Evolutionary conservation across 345 rosid genomes (phyloP).

Genomic region (Gynandropsis gynandra): DNA sequence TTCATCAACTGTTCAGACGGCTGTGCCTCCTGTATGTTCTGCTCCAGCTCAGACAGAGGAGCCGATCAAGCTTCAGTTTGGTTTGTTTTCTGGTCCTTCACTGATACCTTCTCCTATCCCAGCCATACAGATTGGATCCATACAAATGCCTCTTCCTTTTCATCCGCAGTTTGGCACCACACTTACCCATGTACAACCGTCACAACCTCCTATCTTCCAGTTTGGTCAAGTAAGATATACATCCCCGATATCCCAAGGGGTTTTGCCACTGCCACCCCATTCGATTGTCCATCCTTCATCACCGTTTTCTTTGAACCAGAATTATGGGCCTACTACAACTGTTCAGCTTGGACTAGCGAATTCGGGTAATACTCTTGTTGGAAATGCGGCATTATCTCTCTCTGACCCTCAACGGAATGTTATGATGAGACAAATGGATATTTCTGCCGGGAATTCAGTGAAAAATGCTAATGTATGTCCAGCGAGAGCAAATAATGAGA

Average conservation of each 20-base stretch:
- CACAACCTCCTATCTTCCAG: constrained; percentile 76
- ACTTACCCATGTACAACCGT: constrained; percentile 49
- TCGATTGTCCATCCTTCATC: constrained; percentile 46
- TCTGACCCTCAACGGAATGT: constrained; percentile 41
- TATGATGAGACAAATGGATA: constrained; percentile 37
- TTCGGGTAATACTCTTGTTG: constrained; percentile 28
- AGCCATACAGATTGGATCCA: constrained; percentile 99
- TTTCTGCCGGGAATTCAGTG: constrained; percentile 33
- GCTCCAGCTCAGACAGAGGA: constrained; percentile 47
- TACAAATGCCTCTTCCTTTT: constrained; percentile 98
- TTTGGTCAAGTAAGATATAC: constrained; percentile 84
- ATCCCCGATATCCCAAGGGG: constrained; percentile 70
- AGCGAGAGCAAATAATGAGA: constrained; percentile 31
- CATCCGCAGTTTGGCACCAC: constrained; percentile 68
- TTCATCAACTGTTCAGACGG: constrained; percentile 43
- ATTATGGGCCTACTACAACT: constrained; percentile 37
- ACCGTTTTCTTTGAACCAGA: constrained; percentile 44
- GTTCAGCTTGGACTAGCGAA: constrained; percentile 39
- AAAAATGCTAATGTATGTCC: constrained; percentile 35
- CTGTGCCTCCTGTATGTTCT: constrained; percentile 31
- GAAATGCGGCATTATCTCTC: constrained; percentile 30
- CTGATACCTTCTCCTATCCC: constrained; percentile 88
- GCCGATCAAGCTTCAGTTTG: constrained; percentile 86
- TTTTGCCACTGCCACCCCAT: constrained; percentile 58
- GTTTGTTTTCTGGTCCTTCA: constrained; percentile 89